These are phyloP conservation scores for Piromyces sp. DNA, from an alignment of 192 early-diverging fungal species.

Conservation along the genomic window DNA sequence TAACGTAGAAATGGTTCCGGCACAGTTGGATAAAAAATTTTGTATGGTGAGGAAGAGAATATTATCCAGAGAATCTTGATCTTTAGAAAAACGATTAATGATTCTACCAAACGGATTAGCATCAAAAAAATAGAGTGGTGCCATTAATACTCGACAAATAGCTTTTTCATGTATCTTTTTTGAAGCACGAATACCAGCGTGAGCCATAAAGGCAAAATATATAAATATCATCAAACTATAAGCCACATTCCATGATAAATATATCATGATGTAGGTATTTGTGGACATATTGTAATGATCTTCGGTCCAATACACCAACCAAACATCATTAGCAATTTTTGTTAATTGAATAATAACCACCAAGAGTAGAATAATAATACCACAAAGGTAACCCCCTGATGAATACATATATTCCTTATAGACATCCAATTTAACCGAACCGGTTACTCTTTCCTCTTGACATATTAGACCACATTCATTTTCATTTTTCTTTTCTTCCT, in stretches of 20 bases:
- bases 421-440: slow-evolving; percentile 60
- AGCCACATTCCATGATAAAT: neutral
- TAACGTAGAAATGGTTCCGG: slow-evolving; percentile 37
- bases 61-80: slow-evolving; percentile 10
- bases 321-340: neutral
- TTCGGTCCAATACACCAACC: neutral
- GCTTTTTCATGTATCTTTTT: neutral
- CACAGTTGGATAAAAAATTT: slow-evolving; percentile 39
- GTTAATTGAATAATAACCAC: neutral
- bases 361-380: neutral
- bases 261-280: neutral
- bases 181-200: neutral
- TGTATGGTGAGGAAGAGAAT: slow-evolving; percentile 41
- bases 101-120: neutral
- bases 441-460: slow-evolving; percentile 66
- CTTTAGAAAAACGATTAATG: neutral
- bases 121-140: neutral
- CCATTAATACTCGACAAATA: neutral
- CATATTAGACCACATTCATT: slow-evolving; percentile 27
- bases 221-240: neutral
- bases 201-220: neutral
- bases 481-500: neutral
- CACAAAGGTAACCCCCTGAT: neutral
- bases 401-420: slow-evolving; percentile 67
- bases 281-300: neutral